Percentiles rank a stretch among this genome's conserved stretches.
Evolutionary conservation across 192 early-diverging fungal genomes (phyloP).

Genomic region (Coemansia umbellata): DNA sequence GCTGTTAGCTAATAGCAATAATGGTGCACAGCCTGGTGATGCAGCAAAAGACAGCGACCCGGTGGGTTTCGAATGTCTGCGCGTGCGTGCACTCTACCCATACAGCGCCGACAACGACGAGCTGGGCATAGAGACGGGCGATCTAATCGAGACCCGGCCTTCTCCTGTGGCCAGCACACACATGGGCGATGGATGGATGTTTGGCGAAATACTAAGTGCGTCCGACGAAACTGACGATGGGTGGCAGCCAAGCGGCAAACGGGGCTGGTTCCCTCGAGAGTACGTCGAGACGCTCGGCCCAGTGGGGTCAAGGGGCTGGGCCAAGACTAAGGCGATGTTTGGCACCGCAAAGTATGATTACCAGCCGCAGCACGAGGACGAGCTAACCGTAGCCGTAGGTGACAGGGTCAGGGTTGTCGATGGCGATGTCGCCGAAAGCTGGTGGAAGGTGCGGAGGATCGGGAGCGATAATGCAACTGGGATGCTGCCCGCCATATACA

Average conservation of each 20-base stretch:
- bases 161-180: not conserved
- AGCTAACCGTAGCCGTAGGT: constrained; percentile 22
- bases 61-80: constrained; percentile 11
- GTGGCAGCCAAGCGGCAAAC: constrained; percentile 23
- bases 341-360: constrained; percentile 44
- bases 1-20: not conserved
- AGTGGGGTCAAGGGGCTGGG: constrained; percentile 33
- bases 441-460: constrained; percentile 42
- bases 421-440: constrained; percentile 42
- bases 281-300: constrained; percentile 35
- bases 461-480: not conserved
- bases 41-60: not conserved
- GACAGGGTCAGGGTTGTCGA: constrained; percentile 40
- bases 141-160: constrained; percentile 31
- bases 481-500: constrained; percentile 48
- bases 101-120: constrained; percentile 21
- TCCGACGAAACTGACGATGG: constrained; percentile 18
- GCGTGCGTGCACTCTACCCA: constrained; percentile 36
- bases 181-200: constrained; percentile 41
- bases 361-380: constrained; percentile 43
- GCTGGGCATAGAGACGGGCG: constrained; percentile 27
- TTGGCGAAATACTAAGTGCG: constrained; percentile 29
- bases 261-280: constrained; percentile 43
- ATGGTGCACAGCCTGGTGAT: not conserved
- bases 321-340: constrained; percentile 32